Base-by-base conservation (phyloP, 2,329 filamentous ascomycete genomes). In the Fusarium nelsonii region DNA sequence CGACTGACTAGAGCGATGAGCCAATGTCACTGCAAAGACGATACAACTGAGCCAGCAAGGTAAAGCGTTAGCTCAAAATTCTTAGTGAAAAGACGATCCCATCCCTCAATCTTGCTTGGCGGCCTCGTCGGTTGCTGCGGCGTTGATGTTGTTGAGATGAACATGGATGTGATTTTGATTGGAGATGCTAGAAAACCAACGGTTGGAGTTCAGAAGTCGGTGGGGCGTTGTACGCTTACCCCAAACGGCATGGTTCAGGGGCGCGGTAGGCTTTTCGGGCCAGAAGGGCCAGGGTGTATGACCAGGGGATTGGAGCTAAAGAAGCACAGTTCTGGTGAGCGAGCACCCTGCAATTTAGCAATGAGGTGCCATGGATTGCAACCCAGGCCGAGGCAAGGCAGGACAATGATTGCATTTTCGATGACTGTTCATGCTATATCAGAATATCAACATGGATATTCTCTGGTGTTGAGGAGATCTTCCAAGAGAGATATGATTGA, bases 181-280 rank as follows among this genome's bases (percentile, higher is more conserved):
- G 58, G 58, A 64, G 58, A 66, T 50, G 44, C 18, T 62, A 36
- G 28, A 58, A 61, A 46, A 54, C 68, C 67, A 65, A 68, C 67
- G 36, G 58, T 70, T 59, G 59, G 59, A 70, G 68, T 58, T 71
- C 52, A 62, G 58, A 68, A 44, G 18, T 58, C 23, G 58, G 65
- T 69, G 70, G 68, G 70, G 68, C 61, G 49, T 61, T 53, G n/a
- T 44, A 41, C 50, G 45, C 48, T 67, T 68, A 8, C 70, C 65
- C 6, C 20, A 65, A 63, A 14, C 7, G 57, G 70, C 33, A 71
- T 71, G 57, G 70, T 44, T 66, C 71, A 73, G 71, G 71, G 71
- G 71, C n/a, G 23, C 36, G 28, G 34, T 28, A 46, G 37, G 44
- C 43, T 30, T 28, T 36, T 53, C n/a, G 36, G 48, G 23, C 62